phyloP scores from a whole-genome alignment of 116 monocot genomes.

The Cymodocea nodosa region DNA sequence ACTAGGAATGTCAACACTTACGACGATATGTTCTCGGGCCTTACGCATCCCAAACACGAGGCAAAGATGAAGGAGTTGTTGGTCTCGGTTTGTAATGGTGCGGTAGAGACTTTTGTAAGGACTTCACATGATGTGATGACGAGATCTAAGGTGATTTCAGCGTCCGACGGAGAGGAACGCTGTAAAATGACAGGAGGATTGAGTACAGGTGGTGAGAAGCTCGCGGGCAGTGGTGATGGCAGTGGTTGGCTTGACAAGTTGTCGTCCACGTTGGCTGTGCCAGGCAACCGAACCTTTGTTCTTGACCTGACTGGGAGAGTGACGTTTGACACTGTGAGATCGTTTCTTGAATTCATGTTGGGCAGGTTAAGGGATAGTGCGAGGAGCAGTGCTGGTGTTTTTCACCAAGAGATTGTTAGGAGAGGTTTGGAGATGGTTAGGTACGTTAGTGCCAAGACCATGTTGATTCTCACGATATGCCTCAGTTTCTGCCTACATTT shows the following conservation, averaged over 20 bases:
- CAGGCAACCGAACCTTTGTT: conserved; percentile 47
- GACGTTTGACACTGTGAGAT: conserved; percentile 66
- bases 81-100: conserved; percentile 71
- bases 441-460: conserved; percentile 48
- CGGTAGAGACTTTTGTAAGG: conserved; percentile 78
- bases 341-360: conserved; percentile 58
- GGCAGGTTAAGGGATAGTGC: conserved; percentile 26
- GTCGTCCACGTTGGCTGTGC: conserved; percentile 42
- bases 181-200: neutral
- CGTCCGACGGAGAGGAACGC: conserved; percentile 3
- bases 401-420: conserved; percentile 37
- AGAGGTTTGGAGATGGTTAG: conserved; percentile 44
- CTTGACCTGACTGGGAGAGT: conserved; percentile 77
- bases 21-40: conserved; percentile 46
- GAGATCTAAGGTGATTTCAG: conserved; percentile 2
- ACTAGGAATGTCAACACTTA: conserved; percentile 52
- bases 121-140: conserved; percentile 50
- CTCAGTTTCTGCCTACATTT: conserved; percentile 59
- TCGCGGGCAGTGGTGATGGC: neutral
- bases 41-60: conserved; percentile 74
- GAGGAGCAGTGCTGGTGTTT: conserved; percentile 27
- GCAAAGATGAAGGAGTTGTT: conserved; percentile 63
- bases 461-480: conserved; percentile 50
- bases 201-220: neutral
- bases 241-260: conserved; percentile 33